Evolutionary conservation across 768 basidiomycete species (phyloP), one percentile per base, ranked within the genome.

Genomic region (Phanerochaete carnosa): DNA sequence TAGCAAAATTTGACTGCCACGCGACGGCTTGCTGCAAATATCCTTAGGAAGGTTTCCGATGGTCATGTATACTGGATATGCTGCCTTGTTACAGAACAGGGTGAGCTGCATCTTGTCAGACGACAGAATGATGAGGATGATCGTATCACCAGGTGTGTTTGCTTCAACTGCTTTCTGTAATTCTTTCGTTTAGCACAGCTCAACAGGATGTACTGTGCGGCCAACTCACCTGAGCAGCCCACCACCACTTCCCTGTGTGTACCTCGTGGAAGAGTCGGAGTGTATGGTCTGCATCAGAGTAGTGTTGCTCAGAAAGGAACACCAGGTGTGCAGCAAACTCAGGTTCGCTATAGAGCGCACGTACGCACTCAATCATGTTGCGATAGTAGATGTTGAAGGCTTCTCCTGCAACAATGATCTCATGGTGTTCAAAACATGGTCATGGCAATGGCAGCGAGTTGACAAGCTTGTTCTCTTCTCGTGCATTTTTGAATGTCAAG

Each of bases 241-340:
- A 82, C 82, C 80, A 82, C 82, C 82, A 83, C 45, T 74, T 72
- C 0, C 77, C 79, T 0, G 80, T 81, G 45, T 80, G 71, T 73
- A 82, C 75, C 39, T 83, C 79, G 62, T 66, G 62, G 60, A 71
- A 80, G 1, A 79, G 19, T 0, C 72, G 63, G 1, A 62, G 39
- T 1, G 45, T 69, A 9, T 67, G 32, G 9, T 70, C 69, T 0
- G 25, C 55, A 59, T 77, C 75, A 0, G 60, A 29, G 58, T 72
- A 80, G 52, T 79, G 78, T 2, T 65, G 62, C 54, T 78, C 78
- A 0, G 77, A 79, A 1, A 59, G 58, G 55, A 75, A 69, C 1
- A 69, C 60, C 0, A 80, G 68, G 2, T 58, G 32, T 25, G 59
- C 54, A 13, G 47, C 22, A 45, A 64, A 62, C 2, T 35, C 57